Evolutionary conservation across 352 stramenopile genomes (phyloP).

Genomic region (Nothophytophthora sp.): DNA sequence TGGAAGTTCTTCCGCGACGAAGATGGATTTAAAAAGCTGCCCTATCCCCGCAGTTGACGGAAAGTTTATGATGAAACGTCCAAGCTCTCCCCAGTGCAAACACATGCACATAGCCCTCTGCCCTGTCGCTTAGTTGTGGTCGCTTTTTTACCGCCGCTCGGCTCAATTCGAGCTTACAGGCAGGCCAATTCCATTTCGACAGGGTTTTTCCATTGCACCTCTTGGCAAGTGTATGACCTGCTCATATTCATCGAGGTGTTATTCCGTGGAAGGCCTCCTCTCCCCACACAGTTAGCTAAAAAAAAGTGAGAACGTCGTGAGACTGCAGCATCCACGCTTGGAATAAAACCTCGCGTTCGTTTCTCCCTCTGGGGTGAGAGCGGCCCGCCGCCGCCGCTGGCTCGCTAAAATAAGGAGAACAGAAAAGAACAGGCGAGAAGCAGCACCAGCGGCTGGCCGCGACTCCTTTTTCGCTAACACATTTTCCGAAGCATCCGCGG

Average conservation of each 20-base stretch:
- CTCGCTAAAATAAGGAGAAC: slow-evolving; percentile 12
- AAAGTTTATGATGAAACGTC: too few species aligned
- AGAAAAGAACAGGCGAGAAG: slow-evolving; percentile 18
- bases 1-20: too few species aligned
- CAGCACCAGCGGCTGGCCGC: too few species aligned
- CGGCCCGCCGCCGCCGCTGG: slow-evolving; percentile 2
- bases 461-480: not conserved
- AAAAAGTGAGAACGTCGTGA: not conserved
- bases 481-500: slow-evolving; percentile 17
- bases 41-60: too few species aligned
- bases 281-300: not conserved
- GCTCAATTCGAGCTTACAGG: not conserved
- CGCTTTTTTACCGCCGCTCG: too few species aligned
- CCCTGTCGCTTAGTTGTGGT: too few species aligned
- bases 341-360: slow-evolving; percentile 1
- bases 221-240: too few species aligned
- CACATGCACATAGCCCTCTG: too few species aligned
- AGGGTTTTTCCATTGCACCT: too few species aligned
- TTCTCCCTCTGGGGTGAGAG: not conserved
- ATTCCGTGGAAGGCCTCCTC: not conserved
- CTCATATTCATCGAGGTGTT: too few species aligned
- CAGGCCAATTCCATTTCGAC: not conserved
- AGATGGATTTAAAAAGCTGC: too few species aligned
- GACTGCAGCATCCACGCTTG: not conserved
- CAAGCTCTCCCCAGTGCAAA: too few species aligned